Percentiles rank a stretch among this genome's conserved stretches.
Evolutionary conservation across 225 moss, liverwort and hornwort genomes (phyloP).

Genomic region (Anthoceros angustus): DNA sequence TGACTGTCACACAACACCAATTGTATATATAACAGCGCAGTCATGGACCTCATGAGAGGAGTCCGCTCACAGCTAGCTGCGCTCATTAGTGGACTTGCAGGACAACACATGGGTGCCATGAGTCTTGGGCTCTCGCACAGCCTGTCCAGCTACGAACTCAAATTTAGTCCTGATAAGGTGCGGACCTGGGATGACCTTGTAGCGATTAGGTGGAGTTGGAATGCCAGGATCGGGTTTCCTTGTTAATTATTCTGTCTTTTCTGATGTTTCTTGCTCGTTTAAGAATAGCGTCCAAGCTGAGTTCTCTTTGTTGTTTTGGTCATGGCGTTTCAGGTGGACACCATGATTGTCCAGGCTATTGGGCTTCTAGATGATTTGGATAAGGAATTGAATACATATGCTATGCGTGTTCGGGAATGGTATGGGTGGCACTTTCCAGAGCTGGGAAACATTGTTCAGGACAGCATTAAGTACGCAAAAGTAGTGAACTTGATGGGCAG

Average conservation of each 20-base stretch:
- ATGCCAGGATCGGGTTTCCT: too few species aligned
- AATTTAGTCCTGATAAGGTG: constrained; percentile 75
- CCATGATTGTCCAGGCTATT: constrained; percentile 92
- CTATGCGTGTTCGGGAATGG: constrained; percentile 90
- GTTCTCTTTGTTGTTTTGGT: not conserved
- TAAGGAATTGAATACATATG: constrained; percentile 86
- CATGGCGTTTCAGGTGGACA: constrained; percentile 33
- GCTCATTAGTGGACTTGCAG: constrained; percentile 57
- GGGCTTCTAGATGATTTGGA: constrained; percentile 72
- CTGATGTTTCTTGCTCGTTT: too few species aligned
- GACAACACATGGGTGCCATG: constrained; percentile 78
- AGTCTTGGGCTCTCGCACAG: constrained; percentile 81
- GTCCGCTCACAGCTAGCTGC: constrained; percentile 58
- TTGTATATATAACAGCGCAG: constrained; percentile 53
- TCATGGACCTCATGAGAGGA: constrained; percentile 77
- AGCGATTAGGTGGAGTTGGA: too few species aligned
- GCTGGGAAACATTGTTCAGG: constrained; percentile 59
- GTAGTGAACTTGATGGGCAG: constrained; percentile 61
- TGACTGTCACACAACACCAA: constrained; percentile 32
- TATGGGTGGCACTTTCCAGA: constrained; percentile 92
- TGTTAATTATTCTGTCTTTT: too few species aligned
- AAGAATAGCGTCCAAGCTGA: too few species aligned
- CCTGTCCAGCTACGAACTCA: constrained; percentile 68
- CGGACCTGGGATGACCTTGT: not conserved
- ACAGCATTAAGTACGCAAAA: constrained; percentile 65